Base-by-base conservation (phyloP, 2,329 filamentous ascomycete genomes). In the Fusarium transvaalense region DNA sequence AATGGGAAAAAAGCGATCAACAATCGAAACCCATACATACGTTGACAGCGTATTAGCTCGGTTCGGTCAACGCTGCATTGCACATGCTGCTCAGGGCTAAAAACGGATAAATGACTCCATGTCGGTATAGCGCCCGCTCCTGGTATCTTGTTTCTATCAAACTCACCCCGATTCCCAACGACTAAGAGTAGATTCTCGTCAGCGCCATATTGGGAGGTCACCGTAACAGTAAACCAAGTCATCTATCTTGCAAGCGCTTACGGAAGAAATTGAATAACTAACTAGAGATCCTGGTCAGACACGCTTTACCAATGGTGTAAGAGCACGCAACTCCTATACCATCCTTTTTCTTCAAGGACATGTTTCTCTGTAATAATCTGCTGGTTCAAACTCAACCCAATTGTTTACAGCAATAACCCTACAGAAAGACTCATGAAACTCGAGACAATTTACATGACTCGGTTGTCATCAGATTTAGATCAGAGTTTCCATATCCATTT, bases 51-150 rank as follows among this genome's bases (percentile, higher is more conserved):
- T 35, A n/a, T n/a, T n/a, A 51, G 23, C n/a, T 51, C 34, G 34
- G 13, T 38, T 31, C 21, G 10, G 51, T 42, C 41, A 43, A 43
- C 41, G 52, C n/a, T 41, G 39, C 55, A 37, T 3, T 34, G 34
- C 25, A 46, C 19, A 57, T 51, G 37, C 55, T 62, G 51, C 39
- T 43, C 65, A 64, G 57, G 68, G 56, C 52, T 63, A 55, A 42
- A 42, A 52, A 42, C 64, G 57, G 59, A 55, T 54, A 61, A 61
- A 71, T 71, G 52, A 53, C 58, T 56, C 65, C 58, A 69, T 65
- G 58, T 53, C 54, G 48, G 29, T 52, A 39, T 19, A 62, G 38
- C 50, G 64, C 45, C 56, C 46, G 39, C 45, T 61, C 37, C n/a
- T 61, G 15, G 15, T 39, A 31, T 43, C 35, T 45, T 51, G 31